These are phyloP conservation scores for Knoxdaviesia capensis DNA, from an alignment of 2,329 filamentous ascomycete species.

Conservation along the genomic window DNA sequence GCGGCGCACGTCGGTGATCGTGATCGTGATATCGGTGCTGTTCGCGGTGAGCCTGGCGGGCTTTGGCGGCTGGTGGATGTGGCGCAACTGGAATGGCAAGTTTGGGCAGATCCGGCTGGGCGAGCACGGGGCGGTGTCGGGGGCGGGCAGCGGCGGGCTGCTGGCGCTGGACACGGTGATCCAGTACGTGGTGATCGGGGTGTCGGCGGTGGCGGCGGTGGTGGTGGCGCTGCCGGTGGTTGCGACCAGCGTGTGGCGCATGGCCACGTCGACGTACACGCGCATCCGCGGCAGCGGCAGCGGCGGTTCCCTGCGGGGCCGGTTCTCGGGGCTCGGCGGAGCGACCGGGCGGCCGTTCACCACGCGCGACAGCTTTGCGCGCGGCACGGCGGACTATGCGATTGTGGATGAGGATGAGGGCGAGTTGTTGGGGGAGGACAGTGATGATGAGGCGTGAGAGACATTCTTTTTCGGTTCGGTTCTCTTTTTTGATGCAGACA, in stretches of 20 bases:
- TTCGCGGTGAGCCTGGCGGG: slow-evolving; percentile 53
- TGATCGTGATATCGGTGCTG: slow-evolving; percentile 69
- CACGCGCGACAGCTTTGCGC: slow-evolving; percentile 72
- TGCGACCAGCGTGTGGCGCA: slow-evolving; percentile 52
- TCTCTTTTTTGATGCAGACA: neutral
- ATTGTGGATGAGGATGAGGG: slow-evolving; percentile 86
- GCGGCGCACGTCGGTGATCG: slow-evolving; percentile 49
- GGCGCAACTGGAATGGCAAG: slow-evolving; percentile 66
- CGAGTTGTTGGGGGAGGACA: slow-evolving; percentile 80
- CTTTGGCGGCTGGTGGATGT: slow-evolving; percentile 67
- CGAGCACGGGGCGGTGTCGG: slow-evolving; percentile 28
- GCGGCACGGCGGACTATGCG: slow-evolving; percentile 71
- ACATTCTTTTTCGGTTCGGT: neutral
- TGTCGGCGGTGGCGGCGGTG: slow-evolving; percentile 43
- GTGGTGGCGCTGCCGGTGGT: slow-evolving; percentile 49
- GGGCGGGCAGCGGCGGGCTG: slow-evolving; percentile 47
- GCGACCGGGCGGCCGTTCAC: slow-evolving; percentile 53
- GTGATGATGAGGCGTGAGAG: slow-evolving; percentile 49
- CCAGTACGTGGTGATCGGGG: slow-evolving; percentile 58
- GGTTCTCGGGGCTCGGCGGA: slow-evolving; percentile 14
- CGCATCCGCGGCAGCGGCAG: slow-evolving; percentile 26
- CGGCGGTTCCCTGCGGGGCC: slow-evolving; percentile 6
- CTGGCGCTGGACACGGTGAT: slow-evolving; percentile 56
- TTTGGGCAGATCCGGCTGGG: slow-evolving; percentile 86
- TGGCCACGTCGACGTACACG: slow-evolving; percentile 27